Conservation (phyloP, 345 rosid species). For the Pistacia atlantica region DNA sequence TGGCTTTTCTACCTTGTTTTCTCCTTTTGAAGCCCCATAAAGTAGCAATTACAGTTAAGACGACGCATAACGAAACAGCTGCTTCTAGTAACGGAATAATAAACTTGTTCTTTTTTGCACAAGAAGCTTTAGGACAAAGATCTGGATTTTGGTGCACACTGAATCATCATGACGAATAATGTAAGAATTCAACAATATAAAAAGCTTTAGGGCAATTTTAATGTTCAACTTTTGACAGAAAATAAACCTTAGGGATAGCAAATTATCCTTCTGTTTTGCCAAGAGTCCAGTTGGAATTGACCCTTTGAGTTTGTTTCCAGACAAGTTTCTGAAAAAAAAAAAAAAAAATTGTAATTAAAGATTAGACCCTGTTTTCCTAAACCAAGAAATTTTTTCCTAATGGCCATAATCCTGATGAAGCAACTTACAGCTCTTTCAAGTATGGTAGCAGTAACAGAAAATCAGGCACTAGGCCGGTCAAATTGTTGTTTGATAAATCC, state of each 20-base stretch:
- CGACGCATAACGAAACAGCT: too few species aligned
- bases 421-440: slow-evolving; percentile 42
- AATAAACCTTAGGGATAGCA: background rate
- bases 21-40: too few species aligned
- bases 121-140: too few species aligned
- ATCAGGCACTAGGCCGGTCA: slow-evolving; percentile 44
- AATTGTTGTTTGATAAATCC: slow-evolving; percentile 51
- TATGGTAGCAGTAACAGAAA: slow-evolving; percentile 41
- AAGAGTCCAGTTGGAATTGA: slow-evolving; percentile 47
- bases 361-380: too few species aligned
- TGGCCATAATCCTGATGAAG: background rate
- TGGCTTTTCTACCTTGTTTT: too few species aligned
- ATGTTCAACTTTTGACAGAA: background rate
- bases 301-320: slow-evolving; percentile 48
- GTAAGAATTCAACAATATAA: too few species aligned
- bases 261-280: slow-evolving; percentile 30
- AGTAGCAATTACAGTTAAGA: too few species aligned
- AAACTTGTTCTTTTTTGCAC: too few species aligned
- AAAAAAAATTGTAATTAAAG: background rate
- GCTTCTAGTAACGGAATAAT: too few species aligned
- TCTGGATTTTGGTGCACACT: too few species aligned
- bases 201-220: too few species aligned
- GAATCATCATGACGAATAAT: too few species aligned
- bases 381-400: background rate
- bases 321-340: slow-evolving; percentile 38